Base-by-base conservation (phyloP, 441 rosid species). In the Hura crepitans region DNA sequence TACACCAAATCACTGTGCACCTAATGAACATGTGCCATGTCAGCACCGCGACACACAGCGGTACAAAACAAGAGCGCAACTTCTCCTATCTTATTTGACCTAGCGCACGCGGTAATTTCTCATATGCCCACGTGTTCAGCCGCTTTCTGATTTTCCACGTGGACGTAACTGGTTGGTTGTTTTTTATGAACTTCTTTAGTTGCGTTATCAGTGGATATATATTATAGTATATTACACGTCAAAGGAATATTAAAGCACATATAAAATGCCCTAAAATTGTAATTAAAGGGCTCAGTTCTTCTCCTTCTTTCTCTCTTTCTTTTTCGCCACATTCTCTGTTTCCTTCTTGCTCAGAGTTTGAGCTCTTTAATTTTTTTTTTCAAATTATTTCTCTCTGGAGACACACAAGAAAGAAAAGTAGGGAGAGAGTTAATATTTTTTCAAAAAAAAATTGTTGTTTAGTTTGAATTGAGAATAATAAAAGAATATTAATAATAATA, bases 401-500 rank as follows among this genome's bases (percentile, higher is more conserved):
- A 54, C 1, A 28, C 1, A 28, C n/a, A 33, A 59, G 46, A 60
- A 60, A 60, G 15, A 6, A 60, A 58, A 9, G 2, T 59, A 20
- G 46, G 46, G 46, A 9, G 46, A 42, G 12, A 42, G 46, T 42
- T 12, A 10, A 42, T 42, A 3, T 6, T 15, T 14, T 1, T 22
- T n/a, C n/a, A n/a, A n/a, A n/a, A n/a, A n/a, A n/a, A n/a, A n/a
- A n/a, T n/a, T n/a, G n/a, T n/a, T n/a, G n/a, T 30, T 70, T 20
- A 14, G 5, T 39, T 30, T 18, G 12, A 7, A 7, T 20, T 11
- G 45, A 68, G 57, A 45, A 55, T n/a, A 68, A 61, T 56, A 28
- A 30, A 18, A 31, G 57, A 31, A 55, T 12, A 15, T 46, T 57
- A 20, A 2, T 43, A 22, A 55, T 62, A 76, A 62, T 61, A 89